Percentiles rank a stretch among this genome's conserved stretches.
phyloP scores from a whole-genome alignment of 805 yeast species.

The Candida ficus region DNA sequence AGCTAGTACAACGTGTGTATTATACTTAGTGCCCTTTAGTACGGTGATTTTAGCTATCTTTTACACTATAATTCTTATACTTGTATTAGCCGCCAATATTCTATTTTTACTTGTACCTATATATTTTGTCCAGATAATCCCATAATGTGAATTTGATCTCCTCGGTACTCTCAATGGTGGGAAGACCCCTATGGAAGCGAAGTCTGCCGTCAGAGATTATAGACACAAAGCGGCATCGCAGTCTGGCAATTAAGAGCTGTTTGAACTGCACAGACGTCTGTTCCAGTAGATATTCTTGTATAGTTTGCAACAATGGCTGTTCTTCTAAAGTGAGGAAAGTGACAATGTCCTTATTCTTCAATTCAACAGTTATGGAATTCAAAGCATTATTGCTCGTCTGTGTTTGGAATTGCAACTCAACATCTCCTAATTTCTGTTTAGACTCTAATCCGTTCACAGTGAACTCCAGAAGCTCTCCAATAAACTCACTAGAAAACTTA shows the following conservation, averaged over 20 bases:
- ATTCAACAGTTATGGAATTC: conserved; percentile 22
- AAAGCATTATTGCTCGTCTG: conserved; percentile 21
- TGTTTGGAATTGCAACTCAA: conserved; percentile 24
- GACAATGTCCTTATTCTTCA: conserved; percentile 23
- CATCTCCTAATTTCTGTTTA: conserved; percentile 22
- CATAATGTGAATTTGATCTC: conserved; percentile 22
- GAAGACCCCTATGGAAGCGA: conserved; percentile 18
- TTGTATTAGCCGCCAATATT: too few species aligned
- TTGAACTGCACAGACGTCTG: too few species aligned
- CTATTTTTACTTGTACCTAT: too few species aligned
- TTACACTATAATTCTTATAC: too few species aligned
- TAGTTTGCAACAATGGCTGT: not conserved
- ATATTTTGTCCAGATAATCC: conserved; percentile 18
- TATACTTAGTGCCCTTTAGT: too few species aligned
- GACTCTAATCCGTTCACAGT: conserved; percentile 15
- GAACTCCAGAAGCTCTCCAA: conserved; percentile 24
- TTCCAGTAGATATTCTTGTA: too few species aligned
- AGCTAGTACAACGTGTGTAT: too few species aligned
- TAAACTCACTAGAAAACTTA: conserved; percentile 19
- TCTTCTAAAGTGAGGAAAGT: conserved; percentile 13
- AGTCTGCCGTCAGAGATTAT: conserved; percentile 21
- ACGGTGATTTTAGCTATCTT: too few species aligned
- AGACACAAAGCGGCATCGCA: conserved; percentile 18
- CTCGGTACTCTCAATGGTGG: conserved; percentile 15
- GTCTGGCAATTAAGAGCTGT: conserved; percentile 17